Conservation (phyloP, 2,329 filamentous ascomycete genomes). For the Fusarium haematococcum region DNA sequence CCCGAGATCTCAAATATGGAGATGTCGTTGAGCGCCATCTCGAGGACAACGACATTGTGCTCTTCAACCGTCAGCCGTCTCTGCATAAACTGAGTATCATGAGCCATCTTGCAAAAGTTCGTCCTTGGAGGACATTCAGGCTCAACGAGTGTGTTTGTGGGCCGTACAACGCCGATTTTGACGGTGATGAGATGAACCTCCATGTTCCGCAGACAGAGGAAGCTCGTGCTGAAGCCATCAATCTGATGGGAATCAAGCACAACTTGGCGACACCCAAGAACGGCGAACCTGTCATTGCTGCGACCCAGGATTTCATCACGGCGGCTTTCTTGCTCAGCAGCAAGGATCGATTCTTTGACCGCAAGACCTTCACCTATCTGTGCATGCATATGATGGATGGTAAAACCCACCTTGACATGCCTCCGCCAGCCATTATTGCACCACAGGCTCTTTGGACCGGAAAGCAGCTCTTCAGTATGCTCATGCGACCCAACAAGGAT, state of each 20-base stretch:
- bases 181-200: slow-evolving; percentile 99
- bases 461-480: slow-evolving; percentile 93
- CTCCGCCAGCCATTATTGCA: slow-evolving; percentile 87
- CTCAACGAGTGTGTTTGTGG: slow-evolving; percentile 98
- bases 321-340: slow-evolving; percentile 90
- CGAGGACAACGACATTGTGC: slow-evolving; percentile 93
- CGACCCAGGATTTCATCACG: slow-evolving; percentile 99
- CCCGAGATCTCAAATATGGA: slow-evolving; percentile 80
- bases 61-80: slow-evolving; percentile 98
- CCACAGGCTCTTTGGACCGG: slow-evolving; percentile 93
- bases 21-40: slow-evolving; percentile 95
- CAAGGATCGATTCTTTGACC: slow-evolving; percentile 93
- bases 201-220: slow-evolving; percentile 99
- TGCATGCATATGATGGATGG: slow-evolving; percentile 95
- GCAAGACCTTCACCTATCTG: slow-evolving; percentile 87
- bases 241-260: slow-evolving; percentile 97
- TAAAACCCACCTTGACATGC: slow-evolving; percentile 82
- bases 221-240: slow-evolving; percentile 92
- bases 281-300: slow-evolving; percentile 96
- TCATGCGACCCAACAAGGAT: slow-evolving; percentile 89
- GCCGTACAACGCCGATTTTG: slow-evolving; percentile 98
- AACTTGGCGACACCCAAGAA: slow-evolving; percentile 97
- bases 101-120: slow-evolving; percentile 91
- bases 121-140: slow-evolving; percentile 95
- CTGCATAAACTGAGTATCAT: slow-evolving; percentile 99